These are phyloP conservation scores for Aurantiochytrium sp. DNA, from an alignment of 108 stramenopile species.

Conservation along the genomic window DNA sequence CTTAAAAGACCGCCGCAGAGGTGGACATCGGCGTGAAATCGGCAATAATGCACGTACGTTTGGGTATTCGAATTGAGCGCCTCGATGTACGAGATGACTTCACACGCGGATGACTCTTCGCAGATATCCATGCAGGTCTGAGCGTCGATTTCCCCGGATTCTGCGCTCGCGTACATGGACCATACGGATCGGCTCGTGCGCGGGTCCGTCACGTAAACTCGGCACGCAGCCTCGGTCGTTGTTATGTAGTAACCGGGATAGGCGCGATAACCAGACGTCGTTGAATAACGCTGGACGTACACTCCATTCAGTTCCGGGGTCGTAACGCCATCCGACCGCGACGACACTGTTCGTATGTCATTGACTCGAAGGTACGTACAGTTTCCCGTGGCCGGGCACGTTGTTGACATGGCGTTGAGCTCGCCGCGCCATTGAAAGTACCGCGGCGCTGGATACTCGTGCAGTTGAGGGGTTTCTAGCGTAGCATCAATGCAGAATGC, in stretches of 20 bases:
- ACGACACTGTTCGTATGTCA: neutral
- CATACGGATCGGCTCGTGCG: neutral
- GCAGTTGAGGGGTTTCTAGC: neutral
- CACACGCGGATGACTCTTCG: neutral
- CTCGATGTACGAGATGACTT: neutral
- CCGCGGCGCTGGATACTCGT: neutral
- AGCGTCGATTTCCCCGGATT: neutral
- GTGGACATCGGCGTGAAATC: neutral
- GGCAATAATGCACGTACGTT: neutral
- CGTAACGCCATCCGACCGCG: neutral
- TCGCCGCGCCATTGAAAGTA: slow-evolving; percentile 14
- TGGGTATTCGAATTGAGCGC: neutral
- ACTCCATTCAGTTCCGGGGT: neutral
- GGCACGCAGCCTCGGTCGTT: neutral
- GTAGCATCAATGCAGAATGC: neutral
- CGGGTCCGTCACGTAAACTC: neutral
- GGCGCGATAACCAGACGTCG: neutral
- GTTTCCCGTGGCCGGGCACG: neutral
- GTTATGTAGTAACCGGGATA: neutral
- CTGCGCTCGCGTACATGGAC: neutral
- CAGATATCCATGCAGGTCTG: neutral
- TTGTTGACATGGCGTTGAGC: neutral
- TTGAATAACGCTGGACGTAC: neutral
- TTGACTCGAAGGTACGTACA: neutral
- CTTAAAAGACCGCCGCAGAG: neutral